Evolutionary conservation across 2,329 filamentous ascomycete genomes (phyloP).

Genomic region (Verticillium nonalfalfae): DNA sequence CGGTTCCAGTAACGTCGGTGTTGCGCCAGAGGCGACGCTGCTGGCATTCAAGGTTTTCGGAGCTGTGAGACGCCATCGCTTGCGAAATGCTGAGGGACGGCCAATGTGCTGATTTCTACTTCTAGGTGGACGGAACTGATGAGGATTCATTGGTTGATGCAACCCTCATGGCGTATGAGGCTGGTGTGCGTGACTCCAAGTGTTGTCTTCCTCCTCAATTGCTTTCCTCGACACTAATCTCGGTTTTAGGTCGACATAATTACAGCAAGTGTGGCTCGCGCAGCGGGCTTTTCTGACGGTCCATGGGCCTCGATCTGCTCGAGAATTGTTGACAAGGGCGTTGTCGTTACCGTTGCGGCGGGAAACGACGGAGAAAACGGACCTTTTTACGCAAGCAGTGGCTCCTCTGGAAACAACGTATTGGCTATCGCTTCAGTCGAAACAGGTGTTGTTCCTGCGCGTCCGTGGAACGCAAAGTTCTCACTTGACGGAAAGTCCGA

Average conservation of each 20-base stretch:
- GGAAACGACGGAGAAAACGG: conserved; percentile 42
- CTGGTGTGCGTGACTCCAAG: conserved; percentile 1
- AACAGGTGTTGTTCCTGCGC: conserved; percentile 33
- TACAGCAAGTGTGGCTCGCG: background rate
- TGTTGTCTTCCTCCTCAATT: background rate
- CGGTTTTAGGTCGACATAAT: background rate
- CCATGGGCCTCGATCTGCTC: conserved; percentile 43
- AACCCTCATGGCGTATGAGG: conserved; percentile 9
- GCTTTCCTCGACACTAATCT: background rate
- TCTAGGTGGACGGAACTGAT: conserved; percentile 9
- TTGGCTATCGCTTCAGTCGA: conserved; percentile 44
- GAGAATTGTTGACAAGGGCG: conserved; percentile 45
- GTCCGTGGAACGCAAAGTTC: conserved; percentile 36
- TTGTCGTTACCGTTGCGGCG: conserved; percentile 44
- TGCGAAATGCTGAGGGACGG: too few species aligned
- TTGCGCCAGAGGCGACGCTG: conserved; percentile 17
- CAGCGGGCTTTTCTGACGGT: conserved; percentile 22
- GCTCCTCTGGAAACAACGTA: conserved; percentile 39
- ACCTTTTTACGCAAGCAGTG: conserved; percentile 42
- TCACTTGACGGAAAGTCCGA: conserved; percentile 25
- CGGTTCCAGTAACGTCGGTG: conserved; percentile 10
- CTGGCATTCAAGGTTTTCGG: conserved; percentile 18
- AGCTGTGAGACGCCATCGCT: conserved; percentile 1
- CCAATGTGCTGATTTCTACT: background rate
- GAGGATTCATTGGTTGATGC: conserved; percentile 8